Evolutionary conservation across 2,329 filamentous ascomycete species (phyloP).

Genomic region (Exophiala spinifera): DNA sequence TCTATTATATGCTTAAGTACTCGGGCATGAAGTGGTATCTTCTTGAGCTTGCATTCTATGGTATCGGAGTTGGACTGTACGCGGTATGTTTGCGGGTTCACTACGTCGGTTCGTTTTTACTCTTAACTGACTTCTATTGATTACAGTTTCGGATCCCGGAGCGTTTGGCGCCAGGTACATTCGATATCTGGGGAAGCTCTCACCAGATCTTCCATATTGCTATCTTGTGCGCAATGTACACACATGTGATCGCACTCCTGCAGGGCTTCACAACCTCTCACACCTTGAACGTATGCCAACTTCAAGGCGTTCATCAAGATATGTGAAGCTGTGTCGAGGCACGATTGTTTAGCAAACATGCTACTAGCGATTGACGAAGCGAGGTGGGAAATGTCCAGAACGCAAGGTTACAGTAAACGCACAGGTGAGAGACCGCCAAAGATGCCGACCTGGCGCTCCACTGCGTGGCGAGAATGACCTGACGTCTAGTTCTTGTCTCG

Average conservation of each 20-base stretch:
- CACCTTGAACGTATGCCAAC: neutral
- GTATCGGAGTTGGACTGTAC: slow-evolving; percentile 4
- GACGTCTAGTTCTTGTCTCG: no score
- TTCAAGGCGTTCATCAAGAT: neutral
- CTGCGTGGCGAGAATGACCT: no score
- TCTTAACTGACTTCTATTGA: neutral
- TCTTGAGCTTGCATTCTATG: slow-evolving; percentile 24
- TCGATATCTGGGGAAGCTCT: slow-evolving; percentile 88
- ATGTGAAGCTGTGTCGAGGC: neutral
- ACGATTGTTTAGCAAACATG: no score
- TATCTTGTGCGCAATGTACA: slow-evolving; percentile 6
- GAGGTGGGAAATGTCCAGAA: no score
- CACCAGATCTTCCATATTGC: slow-evolving; percentile 89
- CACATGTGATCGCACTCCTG: slow-evolving; percentile 2
- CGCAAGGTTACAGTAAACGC: no score
- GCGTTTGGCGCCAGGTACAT: slow-evolving; percentile 68
- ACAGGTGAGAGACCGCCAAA: no score
- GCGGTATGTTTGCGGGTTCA: slow-evolving; percentile 4
- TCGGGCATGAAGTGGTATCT: slow-evolving; percentile 27
- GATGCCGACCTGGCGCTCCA: no score
- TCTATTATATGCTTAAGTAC: neutral
- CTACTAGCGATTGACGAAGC: no score
- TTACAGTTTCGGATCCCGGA: slow-evolving; percentile 67
- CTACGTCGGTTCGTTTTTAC: neutral
- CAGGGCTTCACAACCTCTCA: slow-evolving; percentile 3